A percentile compares a stretch with the other conserved stretches of the same genome.
phyloP scores from a whole-genome alignment of 1,139 yeast species.

The Nakaseomyces bracarensis region DNA sequence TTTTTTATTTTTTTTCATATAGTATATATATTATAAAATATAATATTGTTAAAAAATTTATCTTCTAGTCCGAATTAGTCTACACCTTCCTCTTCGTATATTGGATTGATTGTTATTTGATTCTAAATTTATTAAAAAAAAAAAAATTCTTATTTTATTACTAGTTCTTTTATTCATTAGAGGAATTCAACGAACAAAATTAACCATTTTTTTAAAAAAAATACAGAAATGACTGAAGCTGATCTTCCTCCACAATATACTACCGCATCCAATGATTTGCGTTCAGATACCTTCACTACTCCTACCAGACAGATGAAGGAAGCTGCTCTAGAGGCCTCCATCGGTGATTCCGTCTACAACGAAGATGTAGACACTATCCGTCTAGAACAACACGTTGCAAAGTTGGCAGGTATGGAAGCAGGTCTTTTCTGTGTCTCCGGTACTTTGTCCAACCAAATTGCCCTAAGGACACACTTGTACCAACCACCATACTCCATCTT shows the following conservation, averaged over 20 bases:
- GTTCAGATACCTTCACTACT: slow-evolving; percentile 89
- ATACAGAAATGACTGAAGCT: slow-evolving; percentile 13
- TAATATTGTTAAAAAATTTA: background rate
- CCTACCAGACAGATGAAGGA: slow-evolving; percentile 73
- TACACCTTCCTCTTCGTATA: too few species aligned
- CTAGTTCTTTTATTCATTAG: slow-evolving; percentile 72
- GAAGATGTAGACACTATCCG: slow-evolving; percentile 67
- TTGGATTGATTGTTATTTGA: too few species aligned
- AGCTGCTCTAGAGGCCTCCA: slow-evolving; percentile 51
- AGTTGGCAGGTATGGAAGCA: slow-evolving; percentile 71
- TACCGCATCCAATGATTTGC: slow-evolving; percentile 47
- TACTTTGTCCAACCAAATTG: slow-evolving; percentile 85
- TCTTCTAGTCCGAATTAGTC: background rate
- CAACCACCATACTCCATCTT: slow-evolving; percentile 85
- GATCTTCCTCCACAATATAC: slow-evolving; percentile 30
- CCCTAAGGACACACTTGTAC: slow-evolving; percentile 61
- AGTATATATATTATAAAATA: background rate
- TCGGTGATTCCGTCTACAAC: slow-evolving; percentile 84
- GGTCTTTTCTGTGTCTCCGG: slow-evolving; percentile 85
- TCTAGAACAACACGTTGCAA: slow-evolving; percentile 59
- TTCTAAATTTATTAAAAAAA: slow-evolving; percentile 16
- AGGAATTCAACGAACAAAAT: slow-evolving; percentile 28
- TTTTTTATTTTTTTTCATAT: background rate
- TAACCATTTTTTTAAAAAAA: slow-evolving; percentile 1
- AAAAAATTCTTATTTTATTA: slow-evolving; percentile 45